A percentile compares a stretch with the other conserved stretches of the same genome.
phyloP scores from a whole-genome alignment of 345 rosid species.

The Dimocarpus longan region DNA sequence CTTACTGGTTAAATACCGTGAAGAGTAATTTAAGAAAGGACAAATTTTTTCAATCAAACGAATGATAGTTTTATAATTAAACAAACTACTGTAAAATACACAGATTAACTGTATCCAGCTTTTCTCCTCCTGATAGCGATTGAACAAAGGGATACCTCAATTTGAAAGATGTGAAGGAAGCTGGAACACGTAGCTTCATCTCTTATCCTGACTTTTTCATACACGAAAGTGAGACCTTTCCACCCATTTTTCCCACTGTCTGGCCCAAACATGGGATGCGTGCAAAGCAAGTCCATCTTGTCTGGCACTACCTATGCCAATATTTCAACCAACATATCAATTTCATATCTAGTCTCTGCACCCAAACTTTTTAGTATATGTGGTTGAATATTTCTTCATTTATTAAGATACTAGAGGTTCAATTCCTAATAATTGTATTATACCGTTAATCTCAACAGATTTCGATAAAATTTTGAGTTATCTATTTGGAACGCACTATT shows the following conservation, averaged over 20 bases:
- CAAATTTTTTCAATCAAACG: background rate
- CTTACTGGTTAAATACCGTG: too few relatives aligned
- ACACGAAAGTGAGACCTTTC: conserved; percentile 50
- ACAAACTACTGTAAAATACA: background rate
- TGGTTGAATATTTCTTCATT: too few relatives aligned
- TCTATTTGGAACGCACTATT: too few relatives aligned
- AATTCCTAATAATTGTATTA: too few relatives aligned
- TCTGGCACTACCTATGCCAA: conserved; percentile 40
- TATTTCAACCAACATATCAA: too few relatives aligned
- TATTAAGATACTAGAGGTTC: too few relatives aligned
- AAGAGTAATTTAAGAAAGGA: too few relatives aligned
- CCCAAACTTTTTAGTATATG: too few relatives aligned
- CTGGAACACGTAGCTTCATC: conserved; percentile 32
- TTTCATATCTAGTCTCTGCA: too few relatives aligned
- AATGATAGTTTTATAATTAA: background rate
- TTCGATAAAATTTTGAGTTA: too few relatives aligned
- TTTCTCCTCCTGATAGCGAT: background rate
- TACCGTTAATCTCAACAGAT: too few relatives aligned
- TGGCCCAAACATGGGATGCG: conserved; percentile 73
- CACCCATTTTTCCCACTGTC: conserved; percentile 63
- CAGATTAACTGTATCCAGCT: background rate
- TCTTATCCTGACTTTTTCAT: conserved; percentile 53
- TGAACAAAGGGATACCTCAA: conserved; percentile 30
- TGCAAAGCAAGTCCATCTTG: conserved; percentile 58
- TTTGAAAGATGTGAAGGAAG: conserved; percentile 52